Evolutionary conservation across 2,329 filamentous ascomycete genomes (phyloP).

Genomic region (Xylaria sp.): DNA sequence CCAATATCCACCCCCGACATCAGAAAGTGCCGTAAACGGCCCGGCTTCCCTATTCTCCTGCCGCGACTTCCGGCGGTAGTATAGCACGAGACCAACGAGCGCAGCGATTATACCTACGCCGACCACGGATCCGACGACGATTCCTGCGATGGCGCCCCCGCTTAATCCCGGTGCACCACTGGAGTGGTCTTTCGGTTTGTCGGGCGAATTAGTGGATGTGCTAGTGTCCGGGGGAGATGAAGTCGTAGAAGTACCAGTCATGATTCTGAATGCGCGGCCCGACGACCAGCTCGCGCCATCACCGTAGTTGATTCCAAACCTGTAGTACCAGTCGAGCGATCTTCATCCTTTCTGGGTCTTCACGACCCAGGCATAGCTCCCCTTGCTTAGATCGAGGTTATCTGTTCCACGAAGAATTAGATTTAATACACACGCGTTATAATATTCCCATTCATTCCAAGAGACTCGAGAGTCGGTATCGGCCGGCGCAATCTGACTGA

Average conservation of each 20-base stretch:
- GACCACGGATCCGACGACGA: neutral
- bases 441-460: too few species aligned
- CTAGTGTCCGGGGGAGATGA: neutral
- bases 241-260: neutral
- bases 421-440: too few species aligned
- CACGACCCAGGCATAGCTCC: slow-evolving; percentile 5
- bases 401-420: too few species aligned
- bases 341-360: neutral
- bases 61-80: slow-evolving; percentile 2
- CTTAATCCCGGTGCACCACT: neutral
- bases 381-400: slow-evolving; percentile 1
- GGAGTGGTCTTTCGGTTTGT: neutral
- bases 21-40: too few species aligned
- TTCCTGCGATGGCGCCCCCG: slow-evolving; percentile 2
- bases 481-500: neutral
- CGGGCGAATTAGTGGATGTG: neutral
- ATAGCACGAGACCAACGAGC: neutral
- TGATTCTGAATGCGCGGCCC: slow-evolving; percentile 5
- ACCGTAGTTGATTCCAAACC: neutral
- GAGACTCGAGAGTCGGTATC: too few species aligned
- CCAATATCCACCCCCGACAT: too few species aligned
- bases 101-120: slow-evolving; percentile 1
- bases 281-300: neutral
- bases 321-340: slow-evolving; percentile 9
- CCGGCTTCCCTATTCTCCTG: too few species aligned